Percentiles rank a stretch among this genome's conserved stretches.
These are phyloP conservation scores for Penicillium digitatum DNA, from an alignment of 2,329 filamentous ascomycete species.

Conservation along the genomic window DNA sequence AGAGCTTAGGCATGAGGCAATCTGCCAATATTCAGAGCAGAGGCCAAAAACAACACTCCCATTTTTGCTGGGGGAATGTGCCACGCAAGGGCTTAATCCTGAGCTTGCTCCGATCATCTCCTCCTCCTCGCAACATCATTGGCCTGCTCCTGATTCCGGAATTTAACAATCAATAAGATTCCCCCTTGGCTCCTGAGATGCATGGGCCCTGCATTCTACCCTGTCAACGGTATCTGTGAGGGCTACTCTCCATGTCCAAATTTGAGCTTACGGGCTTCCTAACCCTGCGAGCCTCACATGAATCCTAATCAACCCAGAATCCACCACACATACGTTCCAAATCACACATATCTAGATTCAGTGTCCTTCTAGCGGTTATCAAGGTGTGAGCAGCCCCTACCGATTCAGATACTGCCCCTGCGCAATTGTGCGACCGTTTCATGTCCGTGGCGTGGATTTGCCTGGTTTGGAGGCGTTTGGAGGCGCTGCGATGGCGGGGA, in stretches of 20 bases:
- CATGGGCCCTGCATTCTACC: constrained; percentile 19
- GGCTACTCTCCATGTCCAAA: constrained; percentile 4
- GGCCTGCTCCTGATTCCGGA: constrained; percentile 8
- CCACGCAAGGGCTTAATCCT: constrained; percentile 16
- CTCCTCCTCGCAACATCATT: constrained; percentile 10
- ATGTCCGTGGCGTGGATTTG: background rate
- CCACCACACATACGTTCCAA: background rate
- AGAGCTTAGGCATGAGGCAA: constrained; percentile 5
- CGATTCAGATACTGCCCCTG: background rate
- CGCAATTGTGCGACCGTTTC: background rate
- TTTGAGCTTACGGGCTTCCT: background rate
- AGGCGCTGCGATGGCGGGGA: background rate
- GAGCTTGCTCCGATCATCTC: background rate
- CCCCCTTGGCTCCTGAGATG: constrained; percentile 10
- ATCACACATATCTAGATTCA: background rate
- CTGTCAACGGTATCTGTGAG: constrained; percentile 14
- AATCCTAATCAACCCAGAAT: background rate
- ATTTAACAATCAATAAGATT: constrained; percentile 14
- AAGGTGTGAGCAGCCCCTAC: background rate
- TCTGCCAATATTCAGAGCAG: background rate
- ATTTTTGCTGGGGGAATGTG: constrained; percentile 19
- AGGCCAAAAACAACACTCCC: constrained; percentile 13
- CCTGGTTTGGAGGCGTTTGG: background rate
- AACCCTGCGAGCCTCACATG: background rate
- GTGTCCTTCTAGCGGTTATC: constrained; percentile 1